Conservation (phyloP, 768 basidiomycete species). For the Tricholomella constricta region DNA sequence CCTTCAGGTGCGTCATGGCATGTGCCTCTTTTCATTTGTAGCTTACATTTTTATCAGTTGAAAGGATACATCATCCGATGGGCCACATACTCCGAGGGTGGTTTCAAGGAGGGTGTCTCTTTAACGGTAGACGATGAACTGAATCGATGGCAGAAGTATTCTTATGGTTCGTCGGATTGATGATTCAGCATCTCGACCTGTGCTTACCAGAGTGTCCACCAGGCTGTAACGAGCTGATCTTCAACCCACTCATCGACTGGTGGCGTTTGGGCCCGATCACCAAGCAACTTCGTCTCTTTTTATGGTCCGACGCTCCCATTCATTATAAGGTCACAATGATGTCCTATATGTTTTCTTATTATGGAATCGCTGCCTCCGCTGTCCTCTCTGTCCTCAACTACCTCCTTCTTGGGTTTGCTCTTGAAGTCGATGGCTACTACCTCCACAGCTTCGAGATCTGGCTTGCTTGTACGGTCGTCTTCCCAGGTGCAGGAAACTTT, state of each 20-base stretch:
- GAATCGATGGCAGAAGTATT: conserved; percentile 91
- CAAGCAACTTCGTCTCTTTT: conserved; percentile 72
- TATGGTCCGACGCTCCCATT: conserved; percentile 76
- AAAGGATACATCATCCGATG: conserved; percentile 78
- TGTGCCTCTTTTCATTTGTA: not conserved
- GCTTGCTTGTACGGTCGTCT: conserved; percentile 71
- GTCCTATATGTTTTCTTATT: conserved; percentile 67
- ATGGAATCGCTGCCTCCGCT: conserved; percentile 67
- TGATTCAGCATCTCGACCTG: not conserved
- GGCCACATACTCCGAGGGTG: conserved; percentile 84
- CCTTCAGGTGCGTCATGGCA: conserved; percentile 41
- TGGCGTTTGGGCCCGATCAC: conserved; percentile 81
- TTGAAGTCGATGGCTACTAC: conserved; percentile 71
- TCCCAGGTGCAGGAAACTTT: conserved; percentile 69
- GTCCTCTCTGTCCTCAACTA: conserved; percentile 70
- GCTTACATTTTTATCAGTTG: conserved; percentile 29
- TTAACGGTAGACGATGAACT: conserved; percentile 89
- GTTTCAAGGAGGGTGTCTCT: conserved; percentile 91
- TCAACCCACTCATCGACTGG: conserved; percentile 83
- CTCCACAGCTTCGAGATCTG: conserved; percentile 74
- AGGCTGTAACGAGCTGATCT: conserved; percentile 80
- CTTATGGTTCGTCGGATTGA: conserved; percentile 53
- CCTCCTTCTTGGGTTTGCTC: conserved; percentile 61
- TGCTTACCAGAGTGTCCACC: not conserved
- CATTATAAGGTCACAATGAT: conserved; percentile 85